These are phyloP conservation scores for Cyclotella distinguenda DNA, from an alignment of 108 stramenopile species.

Conservation along the genomic window DNA sequence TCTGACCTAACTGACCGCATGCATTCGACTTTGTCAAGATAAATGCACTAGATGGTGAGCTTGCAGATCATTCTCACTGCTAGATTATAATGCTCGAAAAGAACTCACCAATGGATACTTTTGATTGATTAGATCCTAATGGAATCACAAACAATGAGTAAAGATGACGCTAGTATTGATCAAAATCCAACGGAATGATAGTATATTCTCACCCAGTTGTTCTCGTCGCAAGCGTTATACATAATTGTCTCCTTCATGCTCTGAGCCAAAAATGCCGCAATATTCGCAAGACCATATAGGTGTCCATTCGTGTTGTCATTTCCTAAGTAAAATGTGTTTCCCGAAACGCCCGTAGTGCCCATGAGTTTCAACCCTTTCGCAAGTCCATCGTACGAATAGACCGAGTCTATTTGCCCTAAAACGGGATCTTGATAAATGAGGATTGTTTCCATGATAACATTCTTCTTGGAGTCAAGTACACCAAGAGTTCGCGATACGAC, in stretches of 20 bases:
- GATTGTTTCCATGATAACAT: conserved; percentile 11
- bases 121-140: conserved; percentile 25
- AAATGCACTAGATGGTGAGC: too few relatives aligned
- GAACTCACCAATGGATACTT: conserved; percentile 31
- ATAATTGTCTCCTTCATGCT: conserved; percentile 58
- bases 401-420: background rate
- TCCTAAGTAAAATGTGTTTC: conserved; percentile 37
- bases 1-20: conserved; percentile 50
- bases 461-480: conserved; percentile 13
- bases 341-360: conserved; percentile 30
- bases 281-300: conserved; percentile 43
- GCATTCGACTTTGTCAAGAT: conserved; percentile 20
- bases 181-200: background rate
- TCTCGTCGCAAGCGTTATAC: conserved; percentile 61
- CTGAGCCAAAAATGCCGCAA: conserved; percentile 55
- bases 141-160: background rate
- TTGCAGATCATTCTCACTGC: background rate
- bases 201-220: conserved; percentile 28
- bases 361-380: conserved; percentile 21
- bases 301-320: conserved; percentile 19
- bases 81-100: background rate
- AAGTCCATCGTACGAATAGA: conserved; percentile 33
- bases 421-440: conserved; percentile 23
- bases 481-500: conserved; percentile 1
- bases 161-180: background rate